Base-by-base conservation (phyloP, 2,329 filamentous ascomycete species). In the Harringtonia lauricola region DNA sequence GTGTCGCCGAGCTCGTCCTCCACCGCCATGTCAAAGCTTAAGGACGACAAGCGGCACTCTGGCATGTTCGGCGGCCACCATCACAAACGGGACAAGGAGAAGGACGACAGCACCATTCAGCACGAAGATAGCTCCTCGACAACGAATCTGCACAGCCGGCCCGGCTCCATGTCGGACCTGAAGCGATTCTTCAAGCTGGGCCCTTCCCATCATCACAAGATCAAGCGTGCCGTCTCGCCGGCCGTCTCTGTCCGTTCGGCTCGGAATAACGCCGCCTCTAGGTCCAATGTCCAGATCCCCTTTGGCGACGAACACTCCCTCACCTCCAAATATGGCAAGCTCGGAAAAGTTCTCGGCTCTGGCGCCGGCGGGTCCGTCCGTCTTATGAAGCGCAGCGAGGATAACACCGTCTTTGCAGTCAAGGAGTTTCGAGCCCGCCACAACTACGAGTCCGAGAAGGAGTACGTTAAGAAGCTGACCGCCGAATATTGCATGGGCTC, bases 401-500 rank as follows among this genome's bases (percentile, higher is more conserved):
- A 98, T 57, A 84, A 84, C 22, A 87, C 86, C 8, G 92, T 94
- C 0, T 98, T 98, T 62, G 92, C 92, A 1, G 92, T 96, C 42
- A 98, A 98, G 64, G 90, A 98, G 59, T 98, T 98, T 64, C 74
- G 92, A 42, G 81, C 90, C 43, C 79, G 87, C 29, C 90, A 98
- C 63, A 81, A 84, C 0, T 95, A 95, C 64, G 92, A 98, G 64
- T 86, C 83, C 2, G 85, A 95, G 59, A 87, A 86, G 56, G 92
- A 96, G 53, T 98, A 98, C 57, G 86, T 88, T 53, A 98, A 98
- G 65, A 98, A 98, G 61, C 80, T 98, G 38, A 98, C 92, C 1
- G 90, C 92, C 3, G 92, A 98, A 58, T 98, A 98, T 62, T 98
- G 92, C 59, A 90, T 98, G 53, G 92, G 92, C 13, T 96, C 90